Conservation (phyloP, 345 rosid species). For the Ailanthus altissimus region DNA sequence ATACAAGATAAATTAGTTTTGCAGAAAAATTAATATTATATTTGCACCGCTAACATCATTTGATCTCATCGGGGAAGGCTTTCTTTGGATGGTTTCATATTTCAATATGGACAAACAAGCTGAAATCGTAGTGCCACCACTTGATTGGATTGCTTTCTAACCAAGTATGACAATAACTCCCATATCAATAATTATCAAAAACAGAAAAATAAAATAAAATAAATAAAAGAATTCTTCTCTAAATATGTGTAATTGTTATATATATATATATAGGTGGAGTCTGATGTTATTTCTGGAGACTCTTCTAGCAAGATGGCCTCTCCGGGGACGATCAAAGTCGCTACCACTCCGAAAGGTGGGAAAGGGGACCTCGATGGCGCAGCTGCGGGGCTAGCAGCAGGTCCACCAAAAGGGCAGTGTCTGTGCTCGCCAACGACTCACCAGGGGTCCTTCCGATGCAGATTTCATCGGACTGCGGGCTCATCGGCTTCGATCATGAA, state of each 20-base stretch:
- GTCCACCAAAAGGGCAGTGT: conserved; percentile 51
- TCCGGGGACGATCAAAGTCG: conserved; percentile 21
- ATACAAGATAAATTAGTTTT: too few species aligned
- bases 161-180: neutral
- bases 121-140: neutral
- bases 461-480: conserved; percentile 40
- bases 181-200: neutral
- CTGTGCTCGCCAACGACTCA: conserved; percentile 75
- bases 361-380: neutral
- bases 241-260: too few species aligned
- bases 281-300: neutral
- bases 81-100: too few species aligned
- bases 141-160: conserved; percentile 1
- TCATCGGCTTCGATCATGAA: conserved; percentile 48
- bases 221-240: neutral
- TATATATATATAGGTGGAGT: neutral
- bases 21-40: too few species aligned
- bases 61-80: too few species aligned
- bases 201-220: neutral
- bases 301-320: conserved; percentile 25
- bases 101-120: neutral
- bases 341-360: conserved; percentile 41
- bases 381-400: neutral
- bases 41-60: too few species aligned
- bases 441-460: conserved; percentile 71